These are phyloP conservation scores for Colletotrichum cuscutae DNA, from an alignment of 2,329 filamentous ascomycete genomes.

Conservation along the genomic window DNA sequence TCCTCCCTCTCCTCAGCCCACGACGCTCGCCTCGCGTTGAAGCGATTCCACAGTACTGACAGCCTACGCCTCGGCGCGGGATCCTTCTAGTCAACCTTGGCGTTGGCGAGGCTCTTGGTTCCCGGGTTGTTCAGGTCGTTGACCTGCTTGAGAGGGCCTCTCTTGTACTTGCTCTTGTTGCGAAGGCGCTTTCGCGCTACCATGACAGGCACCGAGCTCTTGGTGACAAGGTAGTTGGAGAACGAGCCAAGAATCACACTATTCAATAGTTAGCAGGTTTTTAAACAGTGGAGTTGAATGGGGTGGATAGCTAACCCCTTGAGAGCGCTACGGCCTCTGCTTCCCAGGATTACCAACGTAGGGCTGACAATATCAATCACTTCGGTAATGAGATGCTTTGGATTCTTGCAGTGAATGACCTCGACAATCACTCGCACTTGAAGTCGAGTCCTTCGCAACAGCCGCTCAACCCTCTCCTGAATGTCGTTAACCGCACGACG, in stretches of 20 bases:
- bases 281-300: neutral
- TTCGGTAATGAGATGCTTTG: constrained; percentile 95
- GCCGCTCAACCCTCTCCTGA: constrained; percentile 83
- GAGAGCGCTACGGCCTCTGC: constrained; percentile 87
- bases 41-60: constrained; percentile 1
- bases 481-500: constrained; percentile 85
- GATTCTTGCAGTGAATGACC: constrained; percentile 98
- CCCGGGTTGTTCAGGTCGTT: constrained; percentile 83
- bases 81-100: constrained; percentile 74
- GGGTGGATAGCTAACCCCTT: constrained; percentile 76
- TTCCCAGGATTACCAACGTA: constrained; percentile 92
- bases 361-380: constrained; percentile 94
- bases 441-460: constrained; percentile 89
- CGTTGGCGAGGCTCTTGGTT: constrained; percentile 73
- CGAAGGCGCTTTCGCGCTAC: constrained; percentile 90
- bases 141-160: constrained; percentile 75
- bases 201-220: constrained; percentile 97
- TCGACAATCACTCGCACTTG: constrained; percentile 95
- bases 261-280: constrained; percentile 43
- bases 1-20: neutral
- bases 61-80: constrained; percentile 25
- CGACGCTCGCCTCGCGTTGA: neutral
- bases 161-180: constrained; percentile 86
- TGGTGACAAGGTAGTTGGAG: constrained; percentile 96
- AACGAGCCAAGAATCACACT: constrained; percentile 96